These are phyloP conservation scores for Candida odintsovae DNA, from an alignment of 805 yeast species.

Conservation along the genomic window DNA sequence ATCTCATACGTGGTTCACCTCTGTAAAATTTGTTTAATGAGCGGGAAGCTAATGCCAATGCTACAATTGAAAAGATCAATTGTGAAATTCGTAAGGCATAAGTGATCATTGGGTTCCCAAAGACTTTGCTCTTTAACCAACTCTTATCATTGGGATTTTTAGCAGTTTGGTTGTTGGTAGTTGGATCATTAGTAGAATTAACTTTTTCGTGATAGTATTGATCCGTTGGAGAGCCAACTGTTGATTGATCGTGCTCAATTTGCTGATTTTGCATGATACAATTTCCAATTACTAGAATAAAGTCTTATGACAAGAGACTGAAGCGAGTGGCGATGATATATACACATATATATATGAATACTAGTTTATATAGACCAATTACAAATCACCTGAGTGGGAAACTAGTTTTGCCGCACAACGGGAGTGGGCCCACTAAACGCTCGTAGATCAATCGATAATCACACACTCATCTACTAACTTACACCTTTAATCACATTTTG, in stretches of 20 bases:
- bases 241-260: constrained; percentile 20
- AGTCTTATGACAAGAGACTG: not conserved
- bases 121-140: not conserved
- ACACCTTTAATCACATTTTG: too few relatives aligned
- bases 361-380: too few relatives aligned
- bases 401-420: too few relatives aligned
- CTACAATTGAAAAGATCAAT: constrained; percentile 23
- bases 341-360: too few relatives aligned
- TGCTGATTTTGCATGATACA: not conserved
- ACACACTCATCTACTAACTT: too few relatives aligned
- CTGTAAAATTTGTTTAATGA: constrained; percentile 20
- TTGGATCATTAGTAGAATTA: not conserved
- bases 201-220: constrained; percentile 15
- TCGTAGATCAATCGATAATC: too few relatives aligned
- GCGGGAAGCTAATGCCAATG: constrained; percentile 25
- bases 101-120: constrained; percentile 6
- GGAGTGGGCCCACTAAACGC: too few relatives aligned
- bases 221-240: constrained; percentile 17
- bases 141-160: not conserved
- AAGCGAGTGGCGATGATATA: too few relatives aligned
- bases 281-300: too few relatives aligned
- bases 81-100: constrained; percentile 20
- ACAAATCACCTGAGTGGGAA: too few relatives aligned
- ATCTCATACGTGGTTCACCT: constrained; percentile 27
- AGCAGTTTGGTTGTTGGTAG: not conserved